Evolutionary conservation across 2,329 filamentous ascomycete genomes (phyloP), one percentile per base, ranked within the genome.

Genomic region (Hypoxylon sp.): DNA sequence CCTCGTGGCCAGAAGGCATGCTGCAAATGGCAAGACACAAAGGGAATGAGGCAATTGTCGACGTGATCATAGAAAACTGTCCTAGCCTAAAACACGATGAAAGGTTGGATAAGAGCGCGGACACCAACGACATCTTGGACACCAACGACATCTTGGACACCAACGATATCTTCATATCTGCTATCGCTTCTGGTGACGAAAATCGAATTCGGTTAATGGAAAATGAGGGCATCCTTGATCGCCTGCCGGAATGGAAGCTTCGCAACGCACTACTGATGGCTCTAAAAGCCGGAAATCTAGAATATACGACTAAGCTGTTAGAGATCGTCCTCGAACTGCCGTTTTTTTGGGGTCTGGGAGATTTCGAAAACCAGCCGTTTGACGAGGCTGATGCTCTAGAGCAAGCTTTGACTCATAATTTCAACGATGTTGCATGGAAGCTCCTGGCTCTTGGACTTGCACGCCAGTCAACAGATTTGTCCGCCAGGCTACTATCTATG

Each of bases 401-500:
- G 15, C 35, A 21, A 43, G 55, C 55, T 33, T 49, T 58, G 31
- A 10, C 35, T 58, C 26, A 48, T 42, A n/a, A 27, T 27, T 53
- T 58, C 43, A 38, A 53, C 33, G 48, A 53, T 21, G 49, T 58
- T 53, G 55, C 55, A 40, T 53, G 49, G 55, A 45, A 53, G 29
- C 26, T 58, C 27, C 15, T 58, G 11, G 24, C 27, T 7, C 5
- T 47, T 11, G 13, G 11, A 18, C 10, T 21, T n/a, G n/a, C 11
- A 29, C 13, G 20, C 15, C 6, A 10, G 10, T 11, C 21, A 26
- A 5, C 11, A n/a, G n/a, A n/a, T n/a, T n/a, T n/a, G 18, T 21
- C 11, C 33, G 35, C 2, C 7, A 26, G 10, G 23, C 23, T 40
- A 49, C 38, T 58, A 38, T 29, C 24, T 9, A n/a, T 48, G 13